Percentiles rank a stretch among this genome's conserved stretches.
Conservation (phyloP, 2,329 filamentous ascomycete species). For the Pseudopithomyces chartarum region DNA sequence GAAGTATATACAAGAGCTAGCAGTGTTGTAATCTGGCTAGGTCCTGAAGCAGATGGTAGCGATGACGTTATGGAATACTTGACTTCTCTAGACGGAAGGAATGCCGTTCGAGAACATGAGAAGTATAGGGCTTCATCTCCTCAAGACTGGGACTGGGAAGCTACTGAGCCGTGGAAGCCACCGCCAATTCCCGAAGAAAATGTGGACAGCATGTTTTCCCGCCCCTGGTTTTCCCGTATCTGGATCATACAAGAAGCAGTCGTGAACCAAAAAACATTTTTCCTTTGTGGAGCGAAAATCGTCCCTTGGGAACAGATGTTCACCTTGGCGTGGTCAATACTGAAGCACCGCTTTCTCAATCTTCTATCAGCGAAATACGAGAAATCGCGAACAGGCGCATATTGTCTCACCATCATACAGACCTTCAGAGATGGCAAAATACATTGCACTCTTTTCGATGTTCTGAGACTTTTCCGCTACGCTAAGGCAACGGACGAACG, state of each 20-base stretch:
- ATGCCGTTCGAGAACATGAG: neutral
- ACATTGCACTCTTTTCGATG: neutral
- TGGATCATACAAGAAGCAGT: constrained; percentile 10
- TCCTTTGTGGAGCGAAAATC: neutral
- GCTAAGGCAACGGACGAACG: neutral
- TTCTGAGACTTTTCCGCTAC: neutral
- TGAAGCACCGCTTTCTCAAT: too few relatives aligned
- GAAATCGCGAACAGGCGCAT: too few relatives aligned
- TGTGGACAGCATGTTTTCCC: neutral
- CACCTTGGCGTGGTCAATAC: neutral
- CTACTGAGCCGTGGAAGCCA: neutral
- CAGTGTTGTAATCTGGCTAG: neutral
- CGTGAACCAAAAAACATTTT: neutral
- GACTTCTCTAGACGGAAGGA: neutral
- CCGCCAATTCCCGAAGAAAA: neutral
- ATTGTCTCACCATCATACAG: neutral
- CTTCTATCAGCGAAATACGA: too few relatives aligned
- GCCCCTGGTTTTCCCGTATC: constrained; percentile 5
- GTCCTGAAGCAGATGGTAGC: constrained; percentile 1
- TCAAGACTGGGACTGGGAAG: neutral
- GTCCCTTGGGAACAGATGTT: neutral
- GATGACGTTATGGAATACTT: constrained; percentile 1
- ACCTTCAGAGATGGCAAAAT: neutral
- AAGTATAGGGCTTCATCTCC: neutral
- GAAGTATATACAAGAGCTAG: neutral